phyloP scores from a whole-genome alignment of 495 filamentous ascomycete species.

The Cudoniella acicularis region DNA sequence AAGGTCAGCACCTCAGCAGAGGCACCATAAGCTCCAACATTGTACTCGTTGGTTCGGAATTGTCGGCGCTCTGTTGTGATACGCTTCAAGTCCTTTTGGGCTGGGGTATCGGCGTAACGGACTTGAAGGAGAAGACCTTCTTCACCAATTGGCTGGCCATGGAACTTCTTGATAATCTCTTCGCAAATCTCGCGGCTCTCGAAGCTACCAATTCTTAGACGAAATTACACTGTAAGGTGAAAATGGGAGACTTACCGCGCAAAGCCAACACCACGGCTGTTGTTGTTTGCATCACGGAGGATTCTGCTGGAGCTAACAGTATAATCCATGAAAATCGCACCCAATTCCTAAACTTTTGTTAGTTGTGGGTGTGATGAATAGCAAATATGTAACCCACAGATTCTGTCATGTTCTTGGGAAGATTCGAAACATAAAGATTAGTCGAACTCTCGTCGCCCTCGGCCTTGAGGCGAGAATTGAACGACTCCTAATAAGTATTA shows the following conservation, averaged over 20 bases:
- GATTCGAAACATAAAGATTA: conserved; percentile 95
- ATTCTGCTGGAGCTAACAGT: conserved; percentile 88
- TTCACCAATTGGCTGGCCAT: conserved; percentile 67
- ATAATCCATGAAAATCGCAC: conserved; percentile 77
- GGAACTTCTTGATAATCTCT: conserved; percentile 76
- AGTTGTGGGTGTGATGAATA: background rate
- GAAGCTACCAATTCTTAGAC: too few relatives aligned
- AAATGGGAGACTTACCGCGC: conserved; percentile 70
- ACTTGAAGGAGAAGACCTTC: conserved; percentile 81
- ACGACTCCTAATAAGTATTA: conserved; percentile 67
- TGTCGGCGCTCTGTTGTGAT: conserved; percentile 88
- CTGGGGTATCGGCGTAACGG: conserved; percentile 92
- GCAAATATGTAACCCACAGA: conserved; percentile 53
- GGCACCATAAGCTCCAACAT: conserved; percentile 58
- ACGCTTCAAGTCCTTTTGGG: conserved; percentile 93
- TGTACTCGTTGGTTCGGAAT: conserved; percentile 94
- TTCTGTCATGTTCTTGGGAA: conserved; percentile 86
- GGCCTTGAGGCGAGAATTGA: conserved; percentile 92
- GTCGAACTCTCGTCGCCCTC: conserved; percentile 81
- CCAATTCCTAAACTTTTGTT: conserved; percentile 55
- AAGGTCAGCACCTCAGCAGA: conserved; percentile 43
- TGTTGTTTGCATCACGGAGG: conserved; percentile 80
- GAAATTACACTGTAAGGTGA: too few relatives aligned
- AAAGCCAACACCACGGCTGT: conserved; percentile 96
- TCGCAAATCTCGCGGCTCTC: conserved; percentile 85